These are phyloP conservation scores for Clarkia xantiana DNA, from an alignment of 345 rosid species.

Conservation along the genomic window DNA sequence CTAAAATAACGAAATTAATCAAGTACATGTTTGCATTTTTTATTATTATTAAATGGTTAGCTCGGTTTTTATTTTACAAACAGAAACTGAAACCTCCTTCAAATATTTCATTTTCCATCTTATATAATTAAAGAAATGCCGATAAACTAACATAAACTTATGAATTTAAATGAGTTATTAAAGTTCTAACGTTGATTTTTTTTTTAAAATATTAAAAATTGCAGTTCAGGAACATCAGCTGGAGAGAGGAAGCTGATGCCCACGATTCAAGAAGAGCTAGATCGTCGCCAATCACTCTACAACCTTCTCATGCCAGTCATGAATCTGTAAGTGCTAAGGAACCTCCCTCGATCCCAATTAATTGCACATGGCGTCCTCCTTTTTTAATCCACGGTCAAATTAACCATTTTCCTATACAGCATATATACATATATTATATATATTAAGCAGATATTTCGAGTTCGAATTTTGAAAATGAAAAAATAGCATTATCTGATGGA, in stretches of 20 bases:
- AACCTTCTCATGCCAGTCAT: slow-evolving; percentile 95
- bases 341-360: background rate
- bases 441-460: no score
- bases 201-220: background rate
- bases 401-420: background rate
- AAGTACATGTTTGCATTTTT: no score
- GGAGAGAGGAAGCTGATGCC: slow-evolving; percentile 99
- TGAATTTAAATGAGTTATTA: background rate
- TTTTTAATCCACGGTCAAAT: background rate
- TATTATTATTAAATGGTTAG: no score
- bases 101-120: no score
- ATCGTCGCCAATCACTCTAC: slow-evolving; percentile 78
- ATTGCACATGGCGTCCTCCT: slow-evolving; percentile 6
- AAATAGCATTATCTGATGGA: no score
- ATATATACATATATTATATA: background rate
- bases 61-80: no score
- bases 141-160: no score
- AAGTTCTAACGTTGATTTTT: background rate
- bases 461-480: no score
- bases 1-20: no score
- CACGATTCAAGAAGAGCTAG: slow-evolving; percentile 74
- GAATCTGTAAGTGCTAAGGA: slow-evolving; percentile 59
- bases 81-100: no score
- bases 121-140: no score
- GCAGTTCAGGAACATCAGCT: slow-evolving; percentile 95